Base-by-base conservation (phyloP, 2,329 filamentous ascomycete species). In the Hawksworthiomyces lignivorus region DNA sequence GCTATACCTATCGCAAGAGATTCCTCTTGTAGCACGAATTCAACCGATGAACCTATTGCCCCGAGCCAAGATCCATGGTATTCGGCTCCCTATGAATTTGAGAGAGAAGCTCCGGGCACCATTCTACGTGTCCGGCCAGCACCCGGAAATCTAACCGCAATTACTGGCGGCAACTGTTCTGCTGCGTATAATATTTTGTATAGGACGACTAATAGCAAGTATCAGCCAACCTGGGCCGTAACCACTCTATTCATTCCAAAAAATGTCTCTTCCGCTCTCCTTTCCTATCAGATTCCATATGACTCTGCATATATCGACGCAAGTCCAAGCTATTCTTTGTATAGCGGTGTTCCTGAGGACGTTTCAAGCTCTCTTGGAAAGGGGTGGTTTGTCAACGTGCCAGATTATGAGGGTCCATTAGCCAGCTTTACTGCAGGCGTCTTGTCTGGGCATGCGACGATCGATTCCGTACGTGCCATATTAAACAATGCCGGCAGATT, bases 381-480 rank as follows among this genome's bases (percentile, higher is more conserved):
- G 48, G 68, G 68, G 19, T 71, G 65, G 63, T 58, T 59, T 18
- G 66, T 73, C 21, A 63, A 49, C 14, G 58, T 67, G 7, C 65
- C 68, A 1, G 69, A 73, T 48, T 67, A 62, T 45, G 63, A 70
- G 40, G 64, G 64, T 2, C 62, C 62, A 1, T 50, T 57, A 14
- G 65, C 67, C 1, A 58, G 62, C 7, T 72, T 69, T 52, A 57
- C 61, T 0, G 63, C 62, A 1, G 65, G 66, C 10, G 55, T 61
- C 5, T 54, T 62, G 34, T 59, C 61, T 1, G 69, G 67, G 2
- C 62, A 71, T 35, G 63, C 64, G 0, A 64, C 62, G 9, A 52
- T 70, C 10, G 64, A 72, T 50, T 56, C 56, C 3, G 51, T 70
- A 2, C 62, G 69, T 10, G 67, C 67, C 5, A 59, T 63, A 1